These are phyloP conservation scores for Paecilomyces fulvus DNA, from an alignment of 2,329 filamentous ascomycete species.

Conservation along the genomic window DNA sequence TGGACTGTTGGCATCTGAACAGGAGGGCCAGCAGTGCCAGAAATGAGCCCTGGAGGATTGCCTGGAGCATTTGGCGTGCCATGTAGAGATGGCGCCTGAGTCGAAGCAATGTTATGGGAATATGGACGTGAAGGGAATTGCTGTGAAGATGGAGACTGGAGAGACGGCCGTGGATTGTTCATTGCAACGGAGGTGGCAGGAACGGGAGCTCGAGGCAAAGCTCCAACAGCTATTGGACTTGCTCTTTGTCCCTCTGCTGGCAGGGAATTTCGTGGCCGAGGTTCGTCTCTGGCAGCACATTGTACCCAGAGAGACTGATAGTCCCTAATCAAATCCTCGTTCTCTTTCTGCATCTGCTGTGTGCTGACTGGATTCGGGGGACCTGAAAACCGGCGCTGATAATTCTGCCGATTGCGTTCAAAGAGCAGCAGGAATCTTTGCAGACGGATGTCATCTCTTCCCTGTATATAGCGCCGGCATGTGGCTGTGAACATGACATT, in stretches of 20 bases:
- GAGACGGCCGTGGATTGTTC: neutral
- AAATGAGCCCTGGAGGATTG: neutral
- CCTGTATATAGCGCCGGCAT: conserved; percentile 17
- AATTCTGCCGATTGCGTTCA: conserved; percentile 12
- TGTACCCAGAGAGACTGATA: conserved; percentile 12
- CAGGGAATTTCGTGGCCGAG: neutral
- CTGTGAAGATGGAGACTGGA: neutral
- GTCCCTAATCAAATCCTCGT: conserved; percentile 6
- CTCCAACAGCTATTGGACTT: neutral
- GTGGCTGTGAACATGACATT: conserved; percentile 41
- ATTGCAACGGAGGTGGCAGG: neutral
- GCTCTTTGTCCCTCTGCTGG: neutral
- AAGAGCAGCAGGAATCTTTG: conserved; percentile 11
- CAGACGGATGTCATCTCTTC: conserved; percentile 5
- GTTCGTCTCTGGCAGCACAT: neutral
- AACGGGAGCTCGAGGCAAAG: neutral
- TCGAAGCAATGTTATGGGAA: neutral
- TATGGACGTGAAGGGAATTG: neutral
- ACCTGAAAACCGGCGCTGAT: conserved; percentile 8
- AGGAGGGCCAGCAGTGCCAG: neutral
- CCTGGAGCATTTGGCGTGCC: neutral
- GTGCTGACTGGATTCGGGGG: neutral
- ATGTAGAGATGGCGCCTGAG: neutral
- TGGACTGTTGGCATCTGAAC: neutral
- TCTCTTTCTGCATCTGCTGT: conserved; percentile 9